Evolutionary conservation across 2,329 filamentous ascomycete species (phyloP).

Genomic region (Mycosphaerella sp.): DNA sequence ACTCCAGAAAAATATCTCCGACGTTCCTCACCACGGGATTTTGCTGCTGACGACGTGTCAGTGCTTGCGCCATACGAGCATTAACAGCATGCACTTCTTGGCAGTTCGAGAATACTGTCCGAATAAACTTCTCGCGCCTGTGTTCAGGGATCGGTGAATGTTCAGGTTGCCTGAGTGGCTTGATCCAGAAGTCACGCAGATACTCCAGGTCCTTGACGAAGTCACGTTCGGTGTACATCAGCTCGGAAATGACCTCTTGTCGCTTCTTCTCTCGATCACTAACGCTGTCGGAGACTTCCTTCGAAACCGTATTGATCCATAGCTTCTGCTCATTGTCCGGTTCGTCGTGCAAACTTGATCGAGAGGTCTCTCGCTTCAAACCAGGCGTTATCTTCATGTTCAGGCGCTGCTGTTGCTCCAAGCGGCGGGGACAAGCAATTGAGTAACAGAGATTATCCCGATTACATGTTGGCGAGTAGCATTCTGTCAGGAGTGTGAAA

Average conservation of each 20-base stretch:
- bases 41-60: constrained; percentile 87
- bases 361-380: constrained; percentile 65
- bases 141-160: constrained; percentile 83
- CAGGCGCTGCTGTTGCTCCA: constrained; percentile 90
- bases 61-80: constrained; percentile 74
- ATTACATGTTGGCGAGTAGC: constrained; percentile 96
- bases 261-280: constrained; percentile 92
- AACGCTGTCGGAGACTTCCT: constrained; percentile 86
- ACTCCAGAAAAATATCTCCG: constrained; percentile 91
- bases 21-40: constrained; percentile 81
- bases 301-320: constrained; percentile 98
- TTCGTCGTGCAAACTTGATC: constrained; percentile 73
- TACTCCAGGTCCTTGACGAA: constrained; percentile 99
- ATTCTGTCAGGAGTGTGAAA: constrained; percentile 92
- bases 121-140: constrained; percentile 81
- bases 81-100: constrained; percentile 93
- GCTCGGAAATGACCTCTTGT: constrained; percentile 95
- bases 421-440: constrained; percentile 85
- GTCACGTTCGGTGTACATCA: constrained; percentile 97
- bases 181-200: constrained; percentile 96
- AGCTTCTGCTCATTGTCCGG: constrained; percentile 89
- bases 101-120: constrained; percentile 92
- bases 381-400: constrained; percentile 92
- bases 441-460: constrained; percentile 95
- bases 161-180: constrained; percentile 71